Base-by-base conservation (phyloP, 2,329 filamentous ascomycete genomes). In the Davidsoniella australis region DNA sequence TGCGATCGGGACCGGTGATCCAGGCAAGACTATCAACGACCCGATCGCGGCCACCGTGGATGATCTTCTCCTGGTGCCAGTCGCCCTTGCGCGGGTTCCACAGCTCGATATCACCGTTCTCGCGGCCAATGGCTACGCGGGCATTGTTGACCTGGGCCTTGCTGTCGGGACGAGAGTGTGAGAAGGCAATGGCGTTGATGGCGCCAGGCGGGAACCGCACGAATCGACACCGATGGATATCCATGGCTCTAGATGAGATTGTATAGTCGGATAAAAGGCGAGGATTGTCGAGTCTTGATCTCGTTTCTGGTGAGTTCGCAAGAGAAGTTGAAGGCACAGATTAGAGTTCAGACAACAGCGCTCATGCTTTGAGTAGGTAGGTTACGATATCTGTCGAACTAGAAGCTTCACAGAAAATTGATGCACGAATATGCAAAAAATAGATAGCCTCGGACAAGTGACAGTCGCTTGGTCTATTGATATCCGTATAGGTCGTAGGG, bases 221-320 rank as follows among this genome's bases (percentile, higher is more conserved):
- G 67, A 98, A 98, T 61, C 91, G 85, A 62, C 88, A 94, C 59
- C 91, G 85, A 70, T 98, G 91, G 62, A 98, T 82, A 67, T 96
- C 89, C 89, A 96, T 95, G 52, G 52, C 50, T 48, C 36, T 33
- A 24, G n/a, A n/a, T 26, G 16, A 26, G 6, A 33, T 14, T 43
- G 37, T 29, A 39, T 9, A 26, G 18, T 24, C 26, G 41, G 18
- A 24, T 37, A 26, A n/a, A 33, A 39, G 16, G 4, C 4, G 18
- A 14, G 40, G 18, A 40, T 42, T 36, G 36, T 43, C 33, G 18
- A 23, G 18, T 39, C 26, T 24, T 20, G 18, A n/a, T 38, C 10
- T 37, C 42, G 26, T 26, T 12, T 18, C 14, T 24, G 16, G 24
- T 17, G 20, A 45, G 10, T 43, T 43, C 41, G 18, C 29, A 45